These are phyloP conservation scores for Wallacemonas sp. DNA, from an alignment of 208 protist species.

Conservation along the genomic window DNA sequence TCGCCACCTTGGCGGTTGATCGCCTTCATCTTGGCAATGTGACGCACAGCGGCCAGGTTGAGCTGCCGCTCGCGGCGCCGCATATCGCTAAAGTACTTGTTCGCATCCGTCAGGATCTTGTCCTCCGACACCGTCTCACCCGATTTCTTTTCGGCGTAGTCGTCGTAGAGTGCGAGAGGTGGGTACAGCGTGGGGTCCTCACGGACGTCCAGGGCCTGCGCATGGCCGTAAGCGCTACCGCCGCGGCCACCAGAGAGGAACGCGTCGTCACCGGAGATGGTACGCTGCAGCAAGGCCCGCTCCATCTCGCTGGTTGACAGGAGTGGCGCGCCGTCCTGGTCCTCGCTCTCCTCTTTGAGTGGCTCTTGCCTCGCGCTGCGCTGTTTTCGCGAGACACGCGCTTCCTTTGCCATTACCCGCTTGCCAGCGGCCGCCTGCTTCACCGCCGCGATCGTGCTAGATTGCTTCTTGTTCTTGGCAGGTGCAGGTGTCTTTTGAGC, in stretches of 20 bases:
- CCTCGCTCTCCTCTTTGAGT: background rate
- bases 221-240: background rate
- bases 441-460: background rate
- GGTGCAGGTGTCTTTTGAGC: background rate
- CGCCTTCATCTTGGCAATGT: slow-evolving; percentile 62
- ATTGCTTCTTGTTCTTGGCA: slow-evolving; percentile 14
- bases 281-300: slow-evolving; percentile 43
- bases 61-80: slow-evolving; percentile 54
- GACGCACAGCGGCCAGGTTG: slow-evolving; percentile 52
- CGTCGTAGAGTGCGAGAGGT: slow-evolving; percentile 60
- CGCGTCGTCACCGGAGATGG: slow-evolving; percentile 50
- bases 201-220: slow-evolving; percentile 19
- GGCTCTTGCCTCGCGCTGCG: too few species aligned
- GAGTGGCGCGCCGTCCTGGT: background rate
- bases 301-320: slow-evolving; percentile 26
- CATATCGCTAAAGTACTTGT: slow-evolving; percentile 81
- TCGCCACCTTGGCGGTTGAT: slow-evolving; percentile 86
- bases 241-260: slow-evolving; percentile 5
- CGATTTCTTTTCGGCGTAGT: slow-evolving; percentile 72
- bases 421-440: background rate
- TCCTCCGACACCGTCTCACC: slow-evolving; percentile 61
- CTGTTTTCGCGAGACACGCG: too few species aligned
- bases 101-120: slow-evolving; percentile 57
- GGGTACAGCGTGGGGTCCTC: slow-evolving; percentile 44
- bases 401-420: background rate